Base-by-base conservation (phyloP, 1,139 yeast genomes). In the Barnettozyma hawaiiensis region DNA sequence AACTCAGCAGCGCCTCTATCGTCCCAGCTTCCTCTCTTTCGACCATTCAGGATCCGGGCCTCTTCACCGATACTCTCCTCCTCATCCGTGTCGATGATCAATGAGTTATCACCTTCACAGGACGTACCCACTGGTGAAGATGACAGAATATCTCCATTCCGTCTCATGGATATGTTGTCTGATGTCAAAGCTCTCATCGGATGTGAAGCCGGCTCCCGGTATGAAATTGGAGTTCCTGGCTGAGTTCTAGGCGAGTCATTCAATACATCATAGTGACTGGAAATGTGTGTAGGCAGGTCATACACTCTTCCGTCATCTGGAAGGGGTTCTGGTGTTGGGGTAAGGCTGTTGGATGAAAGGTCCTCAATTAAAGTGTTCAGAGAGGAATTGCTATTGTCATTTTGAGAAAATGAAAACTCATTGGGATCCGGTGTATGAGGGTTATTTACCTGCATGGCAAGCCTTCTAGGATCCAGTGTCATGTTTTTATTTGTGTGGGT, bases 1-100 rank as follows among this genome's bases (percentile, higher is more conserved):
- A 72, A 58, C 31, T 70, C 66, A 1, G 82, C 83, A 5, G 82
- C 81, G 12, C 82, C 81, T 42, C 64, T 52, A 15, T 61, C 62
- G 6, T 43, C 52, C 61, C 55, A 52, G 7, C 50, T 55, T 5
- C 42, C 48, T 6, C 32, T 26, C 29, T 31, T 26, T 24, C 32
- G 34, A 2, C 18, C 24, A 14, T 35, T 37, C 7, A 31, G 16
- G n/a, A 31, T 19, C 1, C 23, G 39, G 16, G 27, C 39, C 20
- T 24, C 46, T 5, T 35, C 43, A 7, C 31, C 44, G 12, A 37
- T 42, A 15, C 29, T 32, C 11, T 27, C 35, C 7, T 37, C 43
- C 16, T 46, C 40, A 18, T 46, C 48, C 10, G 36, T 31, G 11
- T 43, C 43, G 10, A 33, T 37, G 9, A 32, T 23, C 18, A 26